phyloP scores from a whole-genome alignment of 139 green algal genomes.

The Mychonastes homosphaera region DNA sequence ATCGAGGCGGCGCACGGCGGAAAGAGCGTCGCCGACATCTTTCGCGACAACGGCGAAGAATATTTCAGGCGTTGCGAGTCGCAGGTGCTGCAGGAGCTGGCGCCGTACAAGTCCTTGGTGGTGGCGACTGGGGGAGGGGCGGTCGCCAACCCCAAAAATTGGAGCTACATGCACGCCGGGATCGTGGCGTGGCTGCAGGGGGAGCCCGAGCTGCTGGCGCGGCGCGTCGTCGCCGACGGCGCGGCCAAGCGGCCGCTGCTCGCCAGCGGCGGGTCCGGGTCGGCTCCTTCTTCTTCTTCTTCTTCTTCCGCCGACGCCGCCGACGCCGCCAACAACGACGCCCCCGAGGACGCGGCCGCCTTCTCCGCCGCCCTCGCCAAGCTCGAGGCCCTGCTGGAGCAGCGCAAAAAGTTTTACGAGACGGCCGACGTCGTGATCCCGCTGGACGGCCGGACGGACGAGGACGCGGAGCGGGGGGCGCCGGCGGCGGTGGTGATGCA shows the following conservation, averaged over 20 bases:
- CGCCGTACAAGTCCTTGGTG: conserved; percentile 64
- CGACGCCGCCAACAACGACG: too few relatives aligned
- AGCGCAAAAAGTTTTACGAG: conserved; percentile 51
- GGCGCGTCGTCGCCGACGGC: conserved; percentile 55
- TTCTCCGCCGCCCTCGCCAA: conserved; percentile 18
- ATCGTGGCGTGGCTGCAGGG: conserved; percentile 76
- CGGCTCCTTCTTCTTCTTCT: too few relatives aligned
- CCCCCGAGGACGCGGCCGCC: too few relatives aligned
- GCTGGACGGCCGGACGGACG: conserved; percentile 38
- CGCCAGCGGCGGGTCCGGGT: conserved; percentile 1
- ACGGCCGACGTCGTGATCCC: conserved; percentile 54
- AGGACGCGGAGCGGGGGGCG: conserved; percentile 31
- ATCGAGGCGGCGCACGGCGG: conserved; percentile 55
- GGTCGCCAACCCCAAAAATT: conserved; percentile 63
- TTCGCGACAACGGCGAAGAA: conserved; percentile 69
- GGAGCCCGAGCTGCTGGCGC: conserved; percentile 45
- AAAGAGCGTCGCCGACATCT: conserved; percentile 58
- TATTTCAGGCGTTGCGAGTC: conserved; percentile 74
- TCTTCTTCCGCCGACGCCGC: too few relatives aligned
- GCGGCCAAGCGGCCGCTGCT: conserved; percentile 59
- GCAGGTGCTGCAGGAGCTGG: conserved; percentile 57
- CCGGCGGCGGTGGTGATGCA: conserved; percentile 39
- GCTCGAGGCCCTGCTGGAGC: conserved; percentile 40
- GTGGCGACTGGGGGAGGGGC: conserved; percentile 75
- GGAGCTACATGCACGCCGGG: conserved; percentile 77